A percentile compares a stretch with the other conserved stretches of the same genome.
Evolutionary conservation across 441 rosid species (phyloP).

Genomic region (Gossypium davidsonii): DNA sequence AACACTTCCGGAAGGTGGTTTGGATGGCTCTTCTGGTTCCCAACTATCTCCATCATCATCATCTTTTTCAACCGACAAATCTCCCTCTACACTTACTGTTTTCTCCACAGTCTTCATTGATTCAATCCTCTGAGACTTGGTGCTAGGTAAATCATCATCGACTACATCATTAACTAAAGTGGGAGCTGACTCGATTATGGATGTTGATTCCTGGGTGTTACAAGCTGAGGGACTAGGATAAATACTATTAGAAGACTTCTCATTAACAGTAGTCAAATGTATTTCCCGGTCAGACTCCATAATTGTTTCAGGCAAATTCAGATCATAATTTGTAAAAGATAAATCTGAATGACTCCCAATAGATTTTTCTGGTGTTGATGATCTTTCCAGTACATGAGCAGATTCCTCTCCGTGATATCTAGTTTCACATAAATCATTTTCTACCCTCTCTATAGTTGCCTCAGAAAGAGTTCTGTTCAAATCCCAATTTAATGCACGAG

Average conservation of each 20-base stretch:
- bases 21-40: conserved; percentile 61
- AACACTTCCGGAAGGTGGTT: conserved; percentile 40
- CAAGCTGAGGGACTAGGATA: conserved; percentile 14
- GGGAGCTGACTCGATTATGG: conserved; percentile 20
- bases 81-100: conserved; percentile 42
- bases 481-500: conserved; percentile 55
- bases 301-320: conserved; percentile 37
- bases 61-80: conserved; percentile 38
- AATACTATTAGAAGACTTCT: conserved; percentile 27
- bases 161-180: conserved; percentile 28
- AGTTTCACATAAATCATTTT: conserved; percentile 31
- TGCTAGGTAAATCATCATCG: conserved; percentile 28
- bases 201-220: conserved; percentile 29
- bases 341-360: conserved; percentile 34
- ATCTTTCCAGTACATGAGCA: conserved; percentile 29
- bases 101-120: conserved; percentile 40
- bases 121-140: conserved; percentile 34
- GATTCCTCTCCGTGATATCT: conserved; percentile 31
- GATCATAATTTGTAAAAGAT: conserved; percentile 26
- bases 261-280: conserved; percentile 31
- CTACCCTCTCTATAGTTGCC: conserved; percentile 33
- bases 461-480: conserved; percentile 29
- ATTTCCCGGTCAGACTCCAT: conserved; percentile 50
- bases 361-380: conserved; percentile 23
- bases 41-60: conserved; percentile 53